Evolutionary conservation across 345 rosid species (phyloP), one percentile per base, ranked within the genome.

Genomic region (Eutrema yunnanense): DNA sequence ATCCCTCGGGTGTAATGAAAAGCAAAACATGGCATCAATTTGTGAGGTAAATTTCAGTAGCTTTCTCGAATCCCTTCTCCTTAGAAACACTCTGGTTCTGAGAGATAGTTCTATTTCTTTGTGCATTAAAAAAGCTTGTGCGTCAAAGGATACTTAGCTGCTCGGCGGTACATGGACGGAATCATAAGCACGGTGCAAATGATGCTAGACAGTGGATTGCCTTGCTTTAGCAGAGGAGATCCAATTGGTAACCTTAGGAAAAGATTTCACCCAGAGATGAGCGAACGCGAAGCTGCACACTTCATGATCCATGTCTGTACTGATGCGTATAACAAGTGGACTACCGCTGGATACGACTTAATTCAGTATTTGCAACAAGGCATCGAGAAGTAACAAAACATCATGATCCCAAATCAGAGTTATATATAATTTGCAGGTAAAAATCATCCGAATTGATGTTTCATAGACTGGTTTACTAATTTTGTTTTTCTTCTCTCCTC

Each of bases 301-400:
- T 92, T 87, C 82, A 96, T 96, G 99, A 90, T 80, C 49, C 83
- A 76, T 16, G 91, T 86, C 0, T 96, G 97, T 79, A 84, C 83
- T 1, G 99, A 96, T n/a, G 95, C 99, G 6, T 92, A 92, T 82
- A 92, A 96, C 85, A 88, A 92, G 62, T 92, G 92, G 99, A 88
- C 92, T 3, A 92, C 99, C 14, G 95, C 92, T 29, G 92, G 97
- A 9, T 92, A 96, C 65, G 98, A 96, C 82, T 82, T 92, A 79
- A 96, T 92, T 62, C 98, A 96, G 81, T 92, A 90, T 82, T 69
- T 96, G 69, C 98, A 96, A 73, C 98, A 92, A 79, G 98, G 97
- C 74, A 92, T 96, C 67, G 99, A 96, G 84, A 96, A 96, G 83
- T 90, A 73, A 75, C 41, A 40, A 8, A 11, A 16, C 11, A 38